A percentile compares a stretch with the other conserved stretches of the same genome.
phyloP scores from a whole-genome alignment of 129 eudicot genomes.

The Solidago caesia region DNA sequence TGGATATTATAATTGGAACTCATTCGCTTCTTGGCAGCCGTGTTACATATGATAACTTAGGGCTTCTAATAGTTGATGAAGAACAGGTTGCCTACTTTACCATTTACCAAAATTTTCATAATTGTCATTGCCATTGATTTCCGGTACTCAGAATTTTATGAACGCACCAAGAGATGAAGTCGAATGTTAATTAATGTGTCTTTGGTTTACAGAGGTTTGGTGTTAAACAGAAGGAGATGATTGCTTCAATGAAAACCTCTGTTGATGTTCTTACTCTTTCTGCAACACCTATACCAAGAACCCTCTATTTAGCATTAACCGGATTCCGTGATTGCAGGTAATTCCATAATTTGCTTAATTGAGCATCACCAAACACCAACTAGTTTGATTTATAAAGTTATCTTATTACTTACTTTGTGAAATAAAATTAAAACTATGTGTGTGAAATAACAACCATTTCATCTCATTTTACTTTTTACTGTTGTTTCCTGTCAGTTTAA shows the following conservation, averaged over 20 bases:
- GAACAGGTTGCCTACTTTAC: conserved; percentile 68
- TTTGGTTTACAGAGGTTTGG: conserved; percentile 83
- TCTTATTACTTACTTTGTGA: conserved; percentile 15
- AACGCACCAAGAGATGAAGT: conserved; percentile 12
- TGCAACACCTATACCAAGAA: conserved; percentile 98
- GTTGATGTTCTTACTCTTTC: conserved; percentile 98
- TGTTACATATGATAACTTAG: conserved; percentile 72
- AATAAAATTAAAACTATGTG: conserved; percentile 13
- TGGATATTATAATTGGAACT: conserved; percentile 92
- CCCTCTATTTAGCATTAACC: conserved; percentile 94
- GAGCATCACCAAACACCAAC: neutral
- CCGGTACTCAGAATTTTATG: conserved; percentile 7
- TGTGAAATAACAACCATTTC: neutral
- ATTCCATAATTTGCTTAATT: conserved; percentile 7
- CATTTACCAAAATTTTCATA: conserved; percentile 13
- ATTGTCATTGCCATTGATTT: conserved; percentile 2
- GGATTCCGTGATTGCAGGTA: conserved; percentile 99
- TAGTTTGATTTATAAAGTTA: neutral
- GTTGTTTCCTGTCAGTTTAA: conserved; percentile 52
- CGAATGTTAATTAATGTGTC: conserved; percentile 3
- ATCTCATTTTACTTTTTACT: conserved; percentile 1
- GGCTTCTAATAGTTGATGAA: conserved; percentile 94
- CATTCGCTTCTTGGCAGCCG: conserved; percentile 91
- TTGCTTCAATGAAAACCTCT: conserved; percentile 90
- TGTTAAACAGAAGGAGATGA: conserved; percentile 96